Evolutionary conservation across 768 basidiomycete species (phyloP).

Genomic region (Panus rudis): DNA sequence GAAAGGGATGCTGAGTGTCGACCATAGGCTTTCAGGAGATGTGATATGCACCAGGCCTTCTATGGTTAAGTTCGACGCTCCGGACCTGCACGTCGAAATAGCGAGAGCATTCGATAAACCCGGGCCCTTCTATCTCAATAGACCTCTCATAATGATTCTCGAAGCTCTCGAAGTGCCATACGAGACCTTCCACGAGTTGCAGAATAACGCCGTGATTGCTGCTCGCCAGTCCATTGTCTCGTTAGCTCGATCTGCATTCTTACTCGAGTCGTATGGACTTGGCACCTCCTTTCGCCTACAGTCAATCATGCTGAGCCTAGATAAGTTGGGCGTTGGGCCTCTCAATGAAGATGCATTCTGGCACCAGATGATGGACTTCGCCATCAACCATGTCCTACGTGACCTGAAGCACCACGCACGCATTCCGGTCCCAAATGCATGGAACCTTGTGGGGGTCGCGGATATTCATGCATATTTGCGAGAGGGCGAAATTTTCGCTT

Average conservation of each 20-base stretch:
- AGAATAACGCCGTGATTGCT: slow-evolving; percentile 44
- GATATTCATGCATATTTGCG: slow-evolving; percentile 51
- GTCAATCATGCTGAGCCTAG: slow-evolving; percentile 42
- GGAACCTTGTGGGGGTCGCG: slow-evolving; percentile 67
- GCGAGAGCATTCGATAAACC: slow-evolving; percentile 59
- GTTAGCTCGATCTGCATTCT: slow-evolving; percentile 35
- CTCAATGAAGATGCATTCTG: slow-evolving; percentile 40
- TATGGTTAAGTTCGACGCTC: slow-evolving; percentile 63
- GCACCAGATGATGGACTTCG: slow-evolving; percentile 42
- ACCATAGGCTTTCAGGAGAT: slow-evolving; percentile 43
- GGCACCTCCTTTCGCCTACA: slow-evolving; percentile 50
- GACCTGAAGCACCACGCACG: slow-evolving; percentile 57
- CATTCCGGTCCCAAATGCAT: slow-evolving; percentile 57
- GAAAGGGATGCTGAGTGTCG: slow-evolving; percentile 60
- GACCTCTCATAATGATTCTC: slow-evolving; percentile 61
- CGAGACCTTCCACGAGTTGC: slow-evolving; percentile 44
- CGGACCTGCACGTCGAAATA: slow-evolving; percentile 48
- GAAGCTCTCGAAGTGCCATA: slow-evolving; percentile 52
- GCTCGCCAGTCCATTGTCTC: slow-evolving; percentile 36
- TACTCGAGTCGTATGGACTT: slow-evolving; percentile 52
- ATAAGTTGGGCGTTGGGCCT: slow-evolving; percentile 38
- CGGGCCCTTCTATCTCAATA: slow-evolving; percentile 48
- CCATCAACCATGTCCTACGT: slow-evolving; percentile 57
- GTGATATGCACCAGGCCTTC: slow-evolving; percentile 46
- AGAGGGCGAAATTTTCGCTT: slow-evolving; percentile 56